Evolutionary conservation across 2,329 filamentous ascomycete species (phyloP).

Genomic region (Xylariaceae sp.): DNA sequence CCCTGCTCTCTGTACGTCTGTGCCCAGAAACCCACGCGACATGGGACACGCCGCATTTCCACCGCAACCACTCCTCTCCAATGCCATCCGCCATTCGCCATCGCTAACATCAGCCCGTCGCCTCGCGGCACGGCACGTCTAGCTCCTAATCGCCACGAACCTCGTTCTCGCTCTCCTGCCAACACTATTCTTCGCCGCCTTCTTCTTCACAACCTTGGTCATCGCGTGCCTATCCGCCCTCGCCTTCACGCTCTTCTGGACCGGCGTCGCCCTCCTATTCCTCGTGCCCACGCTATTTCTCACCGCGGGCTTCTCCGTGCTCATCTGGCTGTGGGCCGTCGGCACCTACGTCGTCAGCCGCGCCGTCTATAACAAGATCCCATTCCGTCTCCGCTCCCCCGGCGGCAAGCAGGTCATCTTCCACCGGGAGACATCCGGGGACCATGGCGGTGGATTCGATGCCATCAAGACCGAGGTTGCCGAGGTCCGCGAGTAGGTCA

Average conservation of each 20-base stretch:
- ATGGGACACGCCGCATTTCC: too few species aligned
- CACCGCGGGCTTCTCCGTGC: constrained; percentile 57
- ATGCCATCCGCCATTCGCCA: neutral
- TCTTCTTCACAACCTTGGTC: constrained; percentile 58
- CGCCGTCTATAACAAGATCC: constrained; percentile 40
- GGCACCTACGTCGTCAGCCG: constrained; percentile 51
- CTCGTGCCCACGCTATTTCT: constrained; percentile 66
- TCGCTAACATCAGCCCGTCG: neutral
- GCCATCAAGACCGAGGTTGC: constrained; percentile 26
- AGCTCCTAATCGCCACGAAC: constrained; percentile 68
- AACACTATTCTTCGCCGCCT: constrained; percentile 63
- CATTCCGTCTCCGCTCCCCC: constrained; percentile 17
- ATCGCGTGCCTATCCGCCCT: constrained; percentile 60
- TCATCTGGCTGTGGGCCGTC: constrained; percentile 65
- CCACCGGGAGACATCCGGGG: constrained; percentile 14
- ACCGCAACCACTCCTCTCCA: neutral
- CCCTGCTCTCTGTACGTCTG: constrained; percentile 62
- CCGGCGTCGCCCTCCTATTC: constrained; percentile 61
- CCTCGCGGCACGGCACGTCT: constrained; percentile 42
- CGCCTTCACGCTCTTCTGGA: constrained; percentile 64
- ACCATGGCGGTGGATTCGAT: constrained; percentile 3
- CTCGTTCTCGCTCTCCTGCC: constrained; percentile 62
- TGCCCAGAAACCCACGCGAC: neutral
- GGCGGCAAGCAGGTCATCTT: constrained; percentile 27
- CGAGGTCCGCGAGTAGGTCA: constrained; percentile 31